Evolutionary conservation across 192 early-diverging fungal genomes (phyloP).

Genomic region (Coemansia sp.): DNA sequence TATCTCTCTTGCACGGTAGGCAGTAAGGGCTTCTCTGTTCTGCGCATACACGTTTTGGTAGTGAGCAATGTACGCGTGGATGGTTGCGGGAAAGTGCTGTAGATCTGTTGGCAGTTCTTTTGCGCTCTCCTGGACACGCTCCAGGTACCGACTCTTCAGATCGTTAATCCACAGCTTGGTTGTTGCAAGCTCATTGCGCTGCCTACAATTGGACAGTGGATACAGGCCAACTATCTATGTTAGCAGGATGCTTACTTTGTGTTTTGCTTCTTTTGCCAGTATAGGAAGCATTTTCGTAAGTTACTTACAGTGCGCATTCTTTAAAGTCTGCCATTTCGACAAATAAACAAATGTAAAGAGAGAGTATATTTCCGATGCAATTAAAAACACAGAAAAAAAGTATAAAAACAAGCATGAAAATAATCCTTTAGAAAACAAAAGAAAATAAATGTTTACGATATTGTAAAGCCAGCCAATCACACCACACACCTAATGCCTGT

Average conservation of each 20-base stretch:
- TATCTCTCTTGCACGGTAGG: constrained; percentile 42
- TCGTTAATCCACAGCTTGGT: constrained; percentile 48
- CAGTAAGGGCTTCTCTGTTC: constrained; percentile 39
- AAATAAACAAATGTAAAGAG: neutral
- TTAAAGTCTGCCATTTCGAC: constrained; percentile 27
- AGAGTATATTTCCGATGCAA: neutral
- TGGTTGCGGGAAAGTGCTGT: constrained; percentile 34
- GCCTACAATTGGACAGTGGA: constrained; percentile 21
- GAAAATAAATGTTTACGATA: constrained; percentile 4
- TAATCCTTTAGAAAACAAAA: neutral
- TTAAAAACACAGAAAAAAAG: constrained; percentile 1
- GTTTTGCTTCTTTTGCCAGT: neutral
- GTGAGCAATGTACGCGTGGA: constrained; percentile 38
- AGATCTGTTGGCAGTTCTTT: constrained; percentile 41
- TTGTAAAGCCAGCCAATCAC: constrained; percentile 2
- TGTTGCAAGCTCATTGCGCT: constrained; percentile 46
- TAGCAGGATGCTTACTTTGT: neutral
- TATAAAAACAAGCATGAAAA: neutral
- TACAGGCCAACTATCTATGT: neutral
- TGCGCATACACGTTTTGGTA: constrained; percentile 37
- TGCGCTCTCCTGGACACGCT: constrained; percentile 25
- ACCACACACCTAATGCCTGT: too few relatives aligned
- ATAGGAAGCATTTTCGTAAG: neutral
- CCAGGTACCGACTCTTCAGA: constrained; percentile 44
- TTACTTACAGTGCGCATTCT: constrained; percentile 48